Evolutionary conservation across 495 filamentous ascomycete genomes (phyloP), one percentile per base, ranked within the genome.

Genomic region (Wilcoxina mikolae): DNA sequence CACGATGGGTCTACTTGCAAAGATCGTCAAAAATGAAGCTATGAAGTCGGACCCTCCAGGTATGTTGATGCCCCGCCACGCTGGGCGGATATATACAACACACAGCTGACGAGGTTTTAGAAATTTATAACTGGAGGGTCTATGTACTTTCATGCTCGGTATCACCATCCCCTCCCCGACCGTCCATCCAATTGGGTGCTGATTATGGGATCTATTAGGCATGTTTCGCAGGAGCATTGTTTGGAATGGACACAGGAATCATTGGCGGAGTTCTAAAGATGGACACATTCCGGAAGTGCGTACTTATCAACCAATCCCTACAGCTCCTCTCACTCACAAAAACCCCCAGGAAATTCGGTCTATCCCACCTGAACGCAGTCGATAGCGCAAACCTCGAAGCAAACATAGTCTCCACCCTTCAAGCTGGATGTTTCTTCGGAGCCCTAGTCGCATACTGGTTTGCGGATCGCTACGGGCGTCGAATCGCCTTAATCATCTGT

Each of bases 111-210:
- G 20, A 18, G 20, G 23, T 24, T 11, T 17, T 20, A 46, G 79
- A 87, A 70, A 84, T 88, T 61, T 88, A 88, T 59, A 81, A 81
- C 57, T 87, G 83, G 83, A 76, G 82, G 54, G 79, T 83, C 18
- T 85, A 79, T 58, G 66, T 77, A 29, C 68, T 87, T 27, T 80
- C 83, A 20, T 81, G 76, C 54, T 83, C 82, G 44, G 79, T 83
- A 55, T 63, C 75, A 68, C n/a, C 12, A 29, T 44, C 33, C 26
- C 46, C 11, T 33, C 28, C n/a, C n/a, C n/a, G n/a, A n/a, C n/a
- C n/a, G n/a, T n/a, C n/a, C n/a, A n/a, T n/a, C n/a, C n/a, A n/a
- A n/a, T n/a, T n/a, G n/a, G n/a, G n/a, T n/a, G n/a, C n/a, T n/a
- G n/a, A n/a, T n/a, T n/a, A n/a, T n/a, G n/a, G n/a, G n/a, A n/a